Percentiles rank a stretch among this genome's conserved stretches.
phyloP scores from a whole-genome alignment of 352 stramenopile genomes.

The Globisporangium canariense region DNA sequence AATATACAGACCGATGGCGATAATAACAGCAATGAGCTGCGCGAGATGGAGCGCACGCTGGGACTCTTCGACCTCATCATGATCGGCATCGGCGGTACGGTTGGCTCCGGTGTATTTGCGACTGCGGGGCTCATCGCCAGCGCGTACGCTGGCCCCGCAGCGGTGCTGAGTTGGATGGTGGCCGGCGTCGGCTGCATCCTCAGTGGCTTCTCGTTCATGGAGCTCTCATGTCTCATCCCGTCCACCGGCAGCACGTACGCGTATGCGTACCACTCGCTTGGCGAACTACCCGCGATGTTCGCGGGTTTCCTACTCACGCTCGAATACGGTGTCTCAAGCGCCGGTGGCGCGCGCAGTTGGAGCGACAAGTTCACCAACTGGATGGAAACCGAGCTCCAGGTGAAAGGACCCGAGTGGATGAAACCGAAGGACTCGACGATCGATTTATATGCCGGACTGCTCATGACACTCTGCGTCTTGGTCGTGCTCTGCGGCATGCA shows the following conservation, averaged over 20 bases:
- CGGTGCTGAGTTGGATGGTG: constrained; percentile 83
- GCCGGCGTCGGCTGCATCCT: constrained; percentile 75
- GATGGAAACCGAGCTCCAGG: constrained; percentile 52
- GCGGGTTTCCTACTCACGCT: constrained; percentile 89
- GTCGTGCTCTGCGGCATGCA: constrained; percentile 86
- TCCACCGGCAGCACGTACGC: constrained; percentile 91
- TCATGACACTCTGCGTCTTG: constrained; percentile 63
- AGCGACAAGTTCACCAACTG: constrained; percentile 92
- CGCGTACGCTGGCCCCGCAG: constrained; percentile 67
- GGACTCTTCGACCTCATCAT: constrained; percentile 91
- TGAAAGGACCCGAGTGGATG: constrained; percentile 54
- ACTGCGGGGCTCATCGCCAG: constrained; percentile 69
- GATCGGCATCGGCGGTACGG: constrained; percentile 92
- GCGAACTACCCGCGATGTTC: constrained; percentile 90
- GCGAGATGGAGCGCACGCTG: constrained; percentile 58
- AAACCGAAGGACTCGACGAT: constrained; percentile 56
- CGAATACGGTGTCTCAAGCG: constrained; percentile 91
- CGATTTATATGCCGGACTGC: constrained; percentile 71
- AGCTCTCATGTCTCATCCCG: constrained; percentile 86
- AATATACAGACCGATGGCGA: constrained; percentile 12
- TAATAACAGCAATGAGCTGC: neutral
- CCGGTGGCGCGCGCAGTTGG: constrained; percentile 91
- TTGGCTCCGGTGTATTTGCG: constrained; percentile 93
- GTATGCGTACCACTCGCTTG: constrained; percentile 92
- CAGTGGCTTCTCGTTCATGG: constrained; percentile 89